phyloP scores from a whole-genome alignment of 257 asterid species.

The Capsicum pubescens region DNA sequence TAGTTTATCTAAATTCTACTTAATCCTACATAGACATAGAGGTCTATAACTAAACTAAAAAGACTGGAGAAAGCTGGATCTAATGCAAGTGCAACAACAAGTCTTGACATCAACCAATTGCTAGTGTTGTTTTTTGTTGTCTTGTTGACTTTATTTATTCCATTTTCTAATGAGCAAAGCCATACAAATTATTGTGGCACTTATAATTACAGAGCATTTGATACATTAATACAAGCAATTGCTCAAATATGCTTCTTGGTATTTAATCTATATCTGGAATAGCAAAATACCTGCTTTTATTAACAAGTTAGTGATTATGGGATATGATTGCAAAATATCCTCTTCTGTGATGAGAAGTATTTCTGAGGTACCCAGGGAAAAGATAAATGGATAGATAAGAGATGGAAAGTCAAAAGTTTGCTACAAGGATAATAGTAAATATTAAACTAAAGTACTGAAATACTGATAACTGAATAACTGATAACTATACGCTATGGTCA shows the following conservation, averaged over 20 bases:
- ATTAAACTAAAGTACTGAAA: background rate
- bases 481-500: no score
- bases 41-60: background rate
- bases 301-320: background rate
- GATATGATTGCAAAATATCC: background rate
- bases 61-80: background rate
- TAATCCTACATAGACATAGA: background rate
- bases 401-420: constrained; percentile 1
- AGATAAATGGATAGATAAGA: background rate
- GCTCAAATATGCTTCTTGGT: background rate
- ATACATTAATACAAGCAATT: background rate
- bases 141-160: background rate
- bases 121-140: background rate
- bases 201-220: constrained; percentile 7
- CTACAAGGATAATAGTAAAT: constrained; percentile 24
- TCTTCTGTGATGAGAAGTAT: constrained; percentile 10
- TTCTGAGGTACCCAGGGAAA: background rate
- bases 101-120: background rate
- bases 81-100: background rate
- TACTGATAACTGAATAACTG: no score
- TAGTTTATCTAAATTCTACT: background rate
- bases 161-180: background rate
- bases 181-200: background rate
- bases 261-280: background rate
- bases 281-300: background rate